Evolutionary conservation across 2,329 filamentous ascomycete species (phyloP).

Genomic region (Chalaropsis thielavioides): DNA sequence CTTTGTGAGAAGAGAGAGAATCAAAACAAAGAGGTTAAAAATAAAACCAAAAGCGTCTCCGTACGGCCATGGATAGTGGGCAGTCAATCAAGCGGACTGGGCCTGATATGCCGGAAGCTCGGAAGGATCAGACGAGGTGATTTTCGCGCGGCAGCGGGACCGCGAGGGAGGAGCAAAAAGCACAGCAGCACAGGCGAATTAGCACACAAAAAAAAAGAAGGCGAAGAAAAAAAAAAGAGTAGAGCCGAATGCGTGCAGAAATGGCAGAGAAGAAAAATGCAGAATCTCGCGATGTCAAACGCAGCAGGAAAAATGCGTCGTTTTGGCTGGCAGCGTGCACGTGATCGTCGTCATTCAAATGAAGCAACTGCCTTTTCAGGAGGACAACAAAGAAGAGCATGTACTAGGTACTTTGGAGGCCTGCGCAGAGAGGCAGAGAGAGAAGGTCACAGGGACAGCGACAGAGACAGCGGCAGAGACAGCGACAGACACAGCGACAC

Average conservation of each 20-base stretch:
- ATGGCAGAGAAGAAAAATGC: too few species aligned
- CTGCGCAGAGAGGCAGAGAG: too few species aligned
- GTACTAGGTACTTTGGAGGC: not conserved
- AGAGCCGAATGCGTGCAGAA: too few species aligned
- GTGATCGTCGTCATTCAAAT: conserved; percentile 1
- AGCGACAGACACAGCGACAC: too few species aligned
- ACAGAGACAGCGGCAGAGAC: too few species aligned
- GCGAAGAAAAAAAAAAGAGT: not conserved
- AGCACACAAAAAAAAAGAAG: not conserved
- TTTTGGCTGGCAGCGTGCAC: not conserved
- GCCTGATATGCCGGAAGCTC: conserved; percentile 8
- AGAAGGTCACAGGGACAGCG: too few species aligned
- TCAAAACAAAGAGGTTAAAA: not conserved
- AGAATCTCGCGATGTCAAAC: too few species aligned
- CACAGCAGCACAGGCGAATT: too few species aligned
- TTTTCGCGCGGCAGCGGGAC: not conserved
- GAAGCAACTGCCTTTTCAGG: not conserved
- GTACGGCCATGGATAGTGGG: not conserved
- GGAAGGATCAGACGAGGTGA: conserved; percentile 9
- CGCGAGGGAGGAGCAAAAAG: not conserved
- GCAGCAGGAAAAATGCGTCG: not conserved
- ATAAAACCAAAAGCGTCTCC: not conserved
- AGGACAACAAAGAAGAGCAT: not conserved
- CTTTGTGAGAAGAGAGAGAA: not conserved
- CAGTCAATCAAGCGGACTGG: not conserved